These are phyloP conservation scores for Solanum paucissectum DNA, from an alignment of 257 asterid species.

Conservation along the genomic window DNA sequence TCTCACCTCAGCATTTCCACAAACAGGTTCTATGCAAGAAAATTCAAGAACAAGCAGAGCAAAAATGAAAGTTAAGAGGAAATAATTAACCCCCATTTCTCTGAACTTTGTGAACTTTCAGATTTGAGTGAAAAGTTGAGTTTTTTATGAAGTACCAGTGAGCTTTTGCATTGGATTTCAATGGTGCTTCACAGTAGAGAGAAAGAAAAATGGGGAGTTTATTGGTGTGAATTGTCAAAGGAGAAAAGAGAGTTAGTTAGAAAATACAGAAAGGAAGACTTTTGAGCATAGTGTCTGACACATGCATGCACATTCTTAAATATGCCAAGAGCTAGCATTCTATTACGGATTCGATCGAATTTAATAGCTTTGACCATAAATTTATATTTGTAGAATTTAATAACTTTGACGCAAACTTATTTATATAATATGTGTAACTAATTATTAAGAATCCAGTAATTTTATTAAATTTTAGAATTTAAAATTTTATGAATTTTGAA, in stretches of 20 bases:
- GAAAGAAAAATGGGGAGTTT: not conserved
- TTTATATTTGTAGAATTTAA: not conserved
- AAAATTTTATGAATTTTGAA: not conserved
- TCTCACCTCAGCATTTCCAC: constrained; percentile 61
- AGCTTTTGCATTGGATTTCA: not conserved
- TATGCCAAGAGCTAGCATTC: not conserved
- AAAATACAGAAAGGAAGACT: not conserved
- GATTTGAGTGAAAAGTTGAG: not conserved
- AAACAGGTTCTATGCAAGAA: constrained; percentile 8
- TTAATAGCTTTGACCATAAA: not conserved
- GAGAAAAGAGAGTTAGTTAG: not conserved
- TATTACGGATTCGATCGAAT: not conserved
- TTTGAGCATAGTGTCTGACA: not conserved
- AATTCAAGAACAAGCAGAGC: constrained; percentile 17
- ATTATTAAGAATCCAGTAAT: not conserved
- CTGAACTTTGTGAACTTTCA: constrained; percentile 2
- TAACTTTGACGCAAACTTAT: not conserved
- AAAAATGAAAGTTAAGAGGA: constrained; percentile 7
- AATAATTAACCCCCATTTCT: constrained; percentile 20
- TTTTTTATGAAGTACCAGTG: not conserved
- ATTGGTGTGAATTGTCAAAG: not conserved
- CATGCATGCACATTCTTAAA: not conserved
- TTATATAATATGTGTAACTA: not conserved
- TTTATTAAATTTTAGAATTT: not conserved
- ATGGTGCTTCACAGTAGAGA: not conserved